Percentiles rank a stretch among this genome's conserved stretches.
phyloP scores from a whole-genome alignment of 2,329 filamentous ascomycete species.

The Pseudogymnoascus sp. region DNA sequence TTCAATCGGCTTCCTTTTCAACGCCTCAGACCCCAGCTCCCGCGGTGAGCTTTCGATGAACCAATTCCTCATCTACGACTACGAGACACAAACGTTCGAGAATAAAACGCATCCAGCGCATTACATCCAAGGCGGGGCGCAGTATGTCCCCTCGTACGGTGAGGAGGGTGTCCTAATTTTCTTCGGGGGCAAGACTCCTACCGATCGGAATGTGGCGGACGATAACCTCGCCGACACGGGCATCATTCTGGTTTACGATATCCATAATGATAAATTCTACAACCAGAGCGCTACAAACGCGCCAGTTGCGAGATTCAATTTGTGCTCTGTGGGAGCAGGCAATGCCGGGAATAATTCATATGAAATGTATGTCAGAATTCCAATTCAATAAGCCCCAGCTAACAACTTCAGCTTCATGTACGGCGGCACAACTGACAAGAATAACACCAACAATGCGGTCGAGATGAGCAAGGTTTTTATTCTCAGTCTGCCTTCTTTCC shows the following conservation, averaged over 20 bases:
- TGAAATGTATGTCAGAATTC: constrained; percentile 14
- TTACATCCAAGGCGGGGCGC: constrained; percentile 9
- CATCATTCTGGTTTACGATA: constrained; percentile 14
- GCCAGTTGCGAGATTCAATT: constrained; percentile 5
- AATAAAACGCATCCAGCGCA: constrained; percentile 9
- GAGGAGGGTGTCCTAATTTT: constrained; percentile 14
- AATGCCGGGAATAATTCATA: constrained; percentile 13
- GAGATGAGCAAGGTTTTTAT: constrained; percentile 16
- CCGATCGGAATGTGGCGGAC: not conserved
- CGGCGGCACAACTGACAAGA: not conserved
- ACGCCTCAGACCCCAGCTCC: not conserved
- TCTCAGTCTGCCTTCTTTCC: constrained; percentile 18
- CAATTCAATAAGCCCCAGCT: not conserved
- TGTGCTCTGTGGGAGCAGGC: constrained; percentile 10
- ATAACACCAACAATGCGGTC: not conserved
- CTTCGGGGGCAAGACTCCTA: constrained; percentile 12
- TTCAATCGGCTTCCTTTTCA: not conserved
- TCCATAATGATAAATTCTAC: constrained; percentile 12
- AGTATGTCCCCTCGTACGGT: constrained; percentile 15
- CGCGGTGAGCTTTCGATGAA: not conserved
- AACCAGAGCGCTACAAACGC: constrained; percentile 11
- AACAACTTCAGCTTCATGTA: constrained; percentile 10
- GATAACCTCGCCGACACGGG: not conserved
- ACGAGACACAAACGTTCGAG: not conserved
- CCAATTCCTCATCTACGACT: constrained; percentile 1